These are phyloP conservation scores for Entoloma clypeatum DNA, from an alignment of 1,284 basidiomycete species.

Conservation along the genomic window DNA sequence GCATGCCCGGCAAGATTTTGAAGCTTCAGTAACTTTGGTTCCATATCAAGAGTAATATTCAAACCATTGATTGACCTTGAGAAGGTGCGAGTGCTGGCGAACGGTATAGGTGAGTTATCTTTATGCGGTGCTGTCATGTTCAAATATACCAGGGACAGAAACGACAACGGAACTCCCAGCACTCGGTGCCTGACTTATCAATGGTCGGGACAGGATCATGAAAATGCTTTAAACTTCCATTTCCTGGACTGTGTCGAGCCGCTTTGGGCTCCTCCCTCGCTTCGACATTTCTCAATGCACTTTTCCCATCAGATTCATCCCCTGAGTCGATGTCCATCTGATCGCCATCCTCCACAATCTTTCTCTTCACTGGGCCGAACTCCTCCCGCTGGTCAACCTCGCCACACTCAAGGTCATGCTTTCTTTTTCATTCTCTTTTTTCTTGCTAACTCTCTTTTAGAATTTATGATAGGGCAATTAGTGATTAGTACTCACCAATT, in stretches of 20 bases:
- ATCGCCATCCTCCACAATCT: conserved; percentile 17
- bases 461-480: too few species aligned
- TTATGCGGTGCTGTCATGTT: background rate
- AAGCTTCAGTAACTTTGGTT: conserved; percentile 19
- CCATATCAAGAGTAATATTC: conserved; percentile 19
- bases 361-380: too few species aligned
- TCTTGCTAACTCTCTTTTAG: too few species aligned
- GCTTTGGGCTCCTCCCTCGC: conserved; percentile 7
- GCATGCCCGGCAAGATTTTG: conserved; percentile 24
- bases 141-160: conserved; percentile 14
- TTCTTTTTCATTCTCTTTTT: too few species aligned
- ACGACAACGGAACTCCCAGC: conserved; percentile 23
- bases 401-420: too few species aligned
- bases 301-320: too few species aligned
- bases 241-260: conserved; percentile 18
- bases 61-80: conserved; percentile 14
- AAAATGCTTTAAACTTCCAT: conserved; percentile 19
- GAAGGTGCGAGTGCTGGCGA: conserved; percentile 11
- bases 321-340: conserved; percentile 25
- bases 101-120: conserved; percentile 1
- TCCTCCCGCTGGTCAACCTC: too few species aligned
- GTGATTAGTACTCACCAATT: too few species aligned
- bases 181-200: conserved; percentile 5
- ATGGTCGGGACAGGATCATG: conserved; percentile 12
- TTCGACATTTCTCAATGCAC: conserved; percentile 18